Evolutionary conservation across 192 early-diverging fungal genomes (phyloP).

Genomic region (Chytriomyces sp.): DNA sequence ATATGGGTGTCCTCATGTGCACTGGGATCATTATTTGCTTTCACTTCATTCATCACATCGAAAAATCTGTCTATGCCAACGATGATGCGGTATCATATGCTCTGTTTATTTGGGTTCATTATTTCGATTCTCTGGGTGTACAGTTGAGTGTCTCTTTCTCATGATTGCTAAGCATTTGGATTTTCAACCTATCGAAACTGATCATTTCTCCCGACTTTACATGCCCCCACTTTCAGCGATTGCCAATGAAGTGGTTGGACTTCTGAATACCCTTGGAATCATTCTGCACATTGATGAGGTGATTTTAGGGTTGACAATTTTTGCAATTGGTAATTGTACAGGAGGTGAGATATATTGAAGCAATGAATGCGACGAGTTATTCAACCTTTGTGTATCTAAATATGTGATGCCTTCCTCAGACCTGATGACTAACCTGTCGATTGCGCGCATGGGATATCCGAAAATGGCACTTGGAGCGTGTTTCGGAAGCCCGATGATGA

Average conservation of each 20-base stretch:
- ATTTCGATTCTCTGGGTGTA: conserved; percentile 85
- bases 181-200: neutral
- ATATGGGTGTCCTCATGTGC: conserved; percentile 38
- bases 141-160: conserved; percentile 35
- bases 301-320: conserved; percentile 60
- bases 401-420: conserved; percentile 48
- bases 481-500: conserved; percentile 91
- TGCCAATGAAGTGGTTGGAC: conserved; percentile 88
- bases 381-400: no score
- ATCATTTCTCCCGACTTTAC: neutral
- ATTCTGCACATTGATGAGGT: conserved; percentile 77
- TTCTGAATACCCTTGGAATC: conserved; percentile 79
- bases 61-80: conserved; percentile 23
- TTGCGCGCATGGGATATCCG: conserved; percentile 89
- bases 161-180: no score
- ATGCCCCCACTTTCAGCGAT: conserved; percentile 50
- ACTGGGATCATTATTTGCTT: conserved; percentile 30
- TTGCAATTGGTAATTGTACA: conserved; percentile 74
- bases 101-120: conserved; percentile 70
- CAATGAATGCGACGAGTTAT: neutral
- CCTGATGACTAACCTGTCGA: conserved; percentile 89
- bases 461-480: conserved; percentile 95
- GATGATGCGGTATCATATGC: conserved; percentile 28
- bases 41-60: conserved; percentile 16
- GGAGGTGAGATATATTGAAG: conserved; percentile 31